These are phyloP conservation scores for Aspergillus ustus DNA, from an alignment of 2,329 filamentous ascomycete species.

Conservation along the genomic window DNA sequence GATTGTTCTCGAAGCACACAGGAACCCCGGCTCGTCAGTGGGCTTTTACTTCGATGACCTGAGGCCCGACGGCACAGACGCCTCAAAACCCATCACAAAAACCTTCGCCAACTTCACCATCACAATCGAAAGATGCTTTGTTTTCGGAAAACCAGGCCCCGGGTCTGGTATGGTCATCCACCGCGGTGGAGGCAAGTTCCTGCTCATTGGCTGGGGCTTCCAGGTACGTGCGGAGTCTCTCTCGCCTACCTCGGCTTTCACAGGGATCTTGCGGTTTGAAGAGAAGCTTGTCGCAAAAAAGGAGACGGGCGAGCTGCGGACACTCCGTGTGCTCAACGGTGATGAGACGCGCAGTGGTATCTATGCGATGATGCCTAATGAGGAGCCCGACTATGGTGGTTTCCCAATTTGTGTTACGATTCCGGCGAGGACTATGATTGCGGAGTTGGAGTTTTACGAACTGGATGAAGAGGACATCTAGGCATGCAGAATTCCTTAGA, in stretches of 20 bases:
- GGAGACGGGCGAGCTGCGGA: slow-evolving; percentile 42
- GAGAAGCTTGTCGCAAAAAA: slow-evolving; percentile 44
- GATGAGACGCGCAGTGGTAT: slow-evolving; percentile 55
- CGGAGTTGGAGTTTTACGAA: slow-evolving; percentile 23
- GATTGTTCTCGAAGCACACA: slow-evolving; percentile 48
- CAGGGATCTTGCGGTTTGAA: slow-evolving; percentile 48
- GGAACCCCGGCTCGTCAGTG: slow-evolving; percentile 34
- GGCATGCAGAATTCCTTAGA: too few relatives aligned
- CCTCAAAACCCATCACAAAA: slow-evolving; percentile 33
- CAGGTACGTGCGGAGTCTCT: slow-evolving; percentile 39
- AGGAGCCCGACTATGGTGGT: slow-evolving; percentile 60
- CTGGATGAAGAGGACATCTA: slow-evolving; percentile 7
- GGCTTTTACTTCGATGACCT: slow-evolving; percentile 47
- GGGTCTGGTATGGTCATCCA: slow-evolving; percentile 52
- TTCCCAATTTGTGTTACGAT: slow-evolving; percentile 55
- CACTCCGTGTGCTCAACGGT: slow-evolving; percentile 46
- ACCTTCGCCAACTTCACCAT: slow-evolving; percentile 41
- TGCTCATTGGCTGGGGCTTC: slow-evolving; percentile 54
- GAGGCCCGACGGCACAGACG: background rate
- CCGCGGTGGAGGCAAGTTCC: slow-evolving; percentile 43
- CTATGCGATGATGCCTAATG: slow-evolving; percentile 60
- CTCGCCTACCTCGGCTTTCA: slow-evolving; percentile 44
- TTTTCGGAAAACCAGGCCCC: slow-evolving; percentile 50
- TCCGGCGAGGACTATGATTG: slow-evolving; percentile 54
- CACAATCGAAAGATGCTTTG: slow-evolving; percentile 49